Evolutionary conservation across 768 basidiomycete species (phyloP).

Genomic region (Kwoniella dendrophila): DNA sequence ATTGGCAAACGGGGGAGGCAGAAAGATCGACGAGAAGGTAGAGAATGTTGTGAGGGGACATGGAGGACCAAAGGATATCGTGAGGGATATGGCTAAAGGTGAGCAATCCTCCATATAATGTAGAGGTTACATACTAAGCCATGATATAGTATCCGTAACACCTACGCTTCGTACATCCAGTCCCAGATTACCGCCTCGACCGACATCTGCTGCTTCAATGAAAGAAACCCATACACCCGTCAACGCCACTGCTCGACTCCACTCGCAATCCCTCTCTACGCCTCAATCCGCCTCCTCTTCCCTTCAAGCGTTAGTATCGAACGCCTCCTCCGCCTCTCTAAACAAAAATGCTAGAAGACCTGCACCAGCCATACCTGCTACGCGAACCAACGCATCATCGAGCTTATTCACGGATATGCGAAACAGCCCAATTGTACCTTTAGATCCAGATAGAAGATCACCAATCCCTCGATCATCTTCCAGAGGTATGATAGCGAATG

Average conservation of each 20-base stretch:
- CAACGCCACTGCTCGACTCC: conserved; percentile 3
- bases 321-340: neutral
- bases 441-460: conserved; percentile 7
- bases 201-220: conserved; percentile 19
- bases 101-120: conserved; percentile 9
- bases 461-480: conserved; percentile 3
- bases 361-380: conserved; percentile 16
- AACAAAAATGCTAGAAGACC: conserved; percentile 4
- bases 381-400: neutral
- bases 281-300: conserved; percentile 8
- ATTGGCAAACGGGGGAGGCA: conserved; percentile 5
- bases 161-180: neutral
- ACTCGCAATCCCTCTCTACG: conserved; percentile 8
- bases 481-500: conserved; percentile 2
- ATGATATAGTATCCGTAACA: neutral
- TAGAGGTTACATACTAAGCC: neutral
- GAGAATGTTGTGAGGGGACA: conserved; percentile 16
- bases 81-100: conserved; percentile 20
- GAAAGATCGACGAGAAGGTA: conserved; percentile 27
- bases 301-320: conserved; percentile 1
- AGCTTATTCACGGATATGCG: neutral
- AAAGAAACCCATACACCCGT: conserved; percentile 4
- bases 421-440: neutral
- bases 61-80: conserved; percentile 21
- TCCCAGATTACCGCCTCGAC: conserved; percentile 23